Evolutionary conservation across 2,329 filamentous ascomycete species (phyloP), one percentile per base, ranked within the genome.

Genomic region (Zalaria obscura): DNA sequence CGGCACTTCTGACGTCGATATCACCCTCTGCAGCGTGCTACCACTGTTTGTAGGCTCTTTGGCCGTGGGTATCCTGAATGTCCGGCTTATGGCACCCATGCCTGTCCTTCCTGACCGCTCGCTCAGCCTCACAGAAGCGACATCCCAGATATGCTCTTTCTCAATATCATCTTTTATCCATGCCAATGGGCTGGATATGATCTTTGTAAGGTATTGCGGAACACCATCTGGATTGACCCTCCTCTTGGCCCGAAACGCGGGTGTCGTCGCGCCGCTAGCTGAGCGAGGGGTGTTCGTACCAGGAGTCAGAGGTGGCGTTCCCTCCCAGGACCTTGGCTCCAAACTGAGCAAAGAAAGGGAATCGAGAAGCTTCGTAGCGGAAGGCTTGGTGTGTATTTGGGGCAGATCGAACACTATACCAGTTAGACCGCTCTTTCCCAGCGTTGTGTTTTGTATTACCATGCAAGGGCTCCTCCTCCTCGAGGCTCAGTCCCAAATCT

Each of bases 31-130:
- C 25, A 46, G 40, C n/a, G 34, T 42, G 25, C 40, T 42, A 4
- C 31, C 34, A 38, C 5, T 32, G 11, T 35, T 40, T 31, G 27
- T 43, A 3, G 28, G 27, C 10, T 44, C 43, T 10, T 39, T 26
- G 5, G 40, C 39, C n/a, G 55, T 56, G 7, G 60, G 58, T 35
- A 83, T 74, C 5, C 52, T 60, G 57, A 83, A 83, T 7, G 63
- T 65, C 35, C 80, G 69, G 36, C 69, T 73, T 50, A 83, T 69
- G 27, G 74, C 69, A 25, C 75, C 72, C 73, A 80, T 80, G 33
- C 74, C 79, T 62, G 58, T 73, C 40, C 91, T 73, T 1, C 91
- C 91, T 47, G 87, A 93, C 10, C 89, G 73, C 60, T 95, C 88
- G 35, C 84, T 80, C 46, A 96, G 72, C 38, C 89, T 73, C 45